Conservation (phyloP, 2,329 filamentous ascomycete species). For the Aphanoascus verrucosus region DNA sequence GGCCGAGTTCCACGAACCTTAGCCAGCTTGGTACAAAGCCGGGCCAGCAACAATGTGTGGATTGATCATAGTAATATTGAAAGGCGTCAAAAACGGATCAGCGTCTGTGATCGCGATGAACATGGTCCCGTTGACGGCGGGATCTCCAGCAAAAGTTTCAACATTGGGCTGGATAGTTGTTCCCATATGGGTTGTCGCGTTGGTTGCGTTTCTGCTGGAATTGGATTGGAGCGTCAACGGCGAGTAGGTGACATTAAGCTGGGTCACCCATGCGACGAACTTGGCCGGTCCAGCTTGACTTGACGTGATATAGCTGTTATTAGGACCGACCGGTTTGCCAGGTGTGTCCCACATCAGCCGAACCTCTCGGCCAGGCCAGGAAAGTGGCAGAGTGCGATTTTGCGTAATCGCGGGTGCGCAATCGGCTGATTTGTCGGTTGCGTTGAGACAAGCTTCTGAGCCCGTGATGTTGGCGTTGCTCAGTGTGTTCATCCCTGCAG, state of each 20-base stretch:
- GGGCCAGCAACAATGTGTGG: slow-evolving; percentile 61
- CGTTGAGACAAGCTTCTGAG: slow-evolving; percentile 48
- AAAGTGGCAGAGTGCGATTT: slow-evolving; percentile 61
- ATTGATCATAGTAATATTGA: slow-evolving; percentile 64
- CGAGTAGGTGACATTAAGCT: slow-evolving; percentile 67
- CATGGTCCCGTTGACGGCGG: slow-evolving; percentile 64
- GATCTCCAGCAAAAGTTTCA: slow-evolving; percentile 56
- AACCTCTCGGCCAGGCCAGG: slow-evolving; percentile 62
- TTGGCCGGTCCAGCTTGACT: slow-evolving; percentile 47
- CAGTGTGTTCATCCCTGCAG: slow-evolving; percentile 26
- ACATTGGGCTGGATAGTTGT: slow-evolving; percentile 51
- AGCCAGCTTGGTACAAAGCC: slow-evolving; percentile 68
- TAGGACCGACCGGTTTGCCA: slow-evolving; percentile 60
- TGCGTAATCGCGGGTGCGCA: slow-evolving; percentile 56
- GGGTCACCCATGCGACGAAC: slow-evolving; percentile 66
- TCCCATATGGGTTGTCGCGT: slow-evolving; percentile 4
- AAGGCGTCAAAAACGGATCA: slow-evolving; percentile 59
- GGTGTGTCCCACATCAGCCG: slow-evolving; percentile 62
- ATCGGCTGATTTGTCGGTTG: slow-evolving; percentile 33
- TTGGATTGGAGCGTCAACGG: slow-evolving; percentile 42
- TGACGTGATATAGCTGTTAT: slow-evolving; percentile 68
- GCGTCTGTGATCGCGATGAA: slow-evolving; percentile 65
- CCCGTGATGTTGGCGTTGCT: slow-evolving; percentile 30
- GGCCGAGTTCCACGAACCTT: slow-evolving; percentile 26
- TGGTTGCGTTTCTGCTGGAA: slow-evolving; percentile 54